Conservation (phyloP, 306 rosid species). For the Clitoria ternatea region DNA sequence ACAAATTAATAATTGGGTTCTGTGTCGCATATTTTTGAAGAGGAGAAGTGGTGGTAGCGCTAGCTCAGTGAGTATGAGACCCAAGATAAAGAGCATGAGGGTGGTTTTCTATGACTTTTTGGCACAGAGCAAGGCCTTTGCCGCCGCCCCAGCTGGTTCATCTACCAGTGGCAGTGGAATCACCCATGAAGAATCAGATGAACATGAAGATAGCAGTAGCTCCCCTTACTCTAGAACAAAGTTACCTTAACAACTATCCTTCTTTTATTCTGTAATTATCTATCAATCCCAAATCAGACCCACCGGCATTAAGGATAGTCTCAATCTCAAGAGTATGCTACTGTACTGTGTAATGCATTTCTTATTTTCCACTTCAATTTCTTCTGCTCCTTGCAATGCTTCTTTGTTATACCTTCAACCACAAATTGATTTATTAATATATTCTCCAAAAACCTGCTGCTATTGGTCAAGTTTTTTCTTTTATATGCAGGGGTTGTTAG, state of each 20-base stretch:
- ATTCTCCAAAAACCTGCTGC: neutral
- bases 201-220: slow-evolving; percentile 77
- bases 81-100: slow-evolving; percentile 6
- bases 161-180: slow-evolving; percentile 72
- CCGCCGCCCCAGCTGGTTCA: slow-evolving; percentile 60
- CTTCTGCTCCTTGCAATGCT: neutral
- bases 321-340: neutral
- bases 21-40: slow-evolving; percentile 90
- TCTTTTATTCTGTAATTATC: slow-evolving; percentile 8
- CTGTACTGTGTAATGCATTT: slow-evolving; percentile 29
- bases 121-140: slow-evolving; percentile 39
- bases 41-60: slow-evolving; percentile 55
- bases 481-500: neutral
- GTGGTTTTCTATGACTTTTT: slow-evolving; percentile 85
- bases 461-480: slow-evolving; percentile 2
- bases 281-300: slow-evolving; percentile 18
- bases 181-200: slow-evolving; percentile 48
- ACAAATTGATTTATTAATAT: neutral
- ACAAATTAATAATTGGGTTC: slow-evolving; percentile 84
- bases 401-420: too few species aligned
- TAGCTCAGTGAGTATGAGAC: too few species aligned
- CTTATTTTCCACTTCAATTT: neutral
- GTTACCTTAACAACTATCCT: slow-evolving; percentile 14
- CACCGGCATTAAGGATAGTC: slow-evolving; percentile 41
- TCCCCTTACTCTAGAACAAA: slow-evolving; percentile 45